Evolutionary conservation across 768 basidiomycete species (phyloP).

Genomic region (Tulasnella sp.): DNA sequence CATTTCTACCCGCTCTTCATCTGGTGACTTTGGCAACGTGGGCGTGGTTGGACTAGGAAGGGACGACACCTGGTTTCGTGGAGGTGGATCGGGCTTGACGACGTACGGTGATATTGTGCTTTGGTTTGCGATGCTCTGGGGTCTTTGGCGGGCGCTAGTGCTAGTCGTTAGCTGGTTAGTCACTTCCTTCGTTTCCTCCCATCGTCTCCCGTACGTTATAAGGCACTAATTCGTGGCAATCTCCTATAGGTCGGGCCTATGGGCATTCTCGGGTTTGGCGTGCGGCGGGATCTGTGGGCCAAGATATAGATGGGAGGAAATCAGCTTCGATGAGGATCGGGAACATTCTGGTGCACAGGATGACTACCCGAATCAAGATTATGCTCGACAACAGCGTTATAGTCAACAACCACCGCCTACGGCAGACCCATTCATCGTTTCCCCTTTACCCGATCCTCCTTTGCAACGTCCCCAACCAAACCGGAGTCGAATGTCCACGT

Average conservation of each 20-base stretch:
- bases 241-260: constrained; percentile 58
- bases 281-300: constrained; percentile 81
- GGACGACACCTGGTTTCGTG: constrained; percentile 66
- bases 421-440: neutral
- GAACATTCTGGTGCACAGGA: constrained; percentile 36
- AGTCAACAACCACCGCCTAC: neutral
- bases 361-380: neutral
- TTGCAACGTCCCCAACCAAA: neutral
- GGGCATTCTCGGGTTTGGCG: constrained; percentile 64
- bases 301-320: constrained; percentile 75
- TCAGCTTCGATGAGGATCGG: constrained; percentile 21
- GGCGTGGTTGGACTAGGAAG: constrained; percentile 41
- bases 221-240: no score
- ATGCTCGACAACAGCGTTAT: neutral
- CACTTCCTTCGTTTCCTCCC: no score
- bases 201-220: no score
- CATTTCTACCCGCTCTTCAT: constrained; percentile 47
- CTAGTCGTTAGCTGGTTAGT: constrained; percentile 61
- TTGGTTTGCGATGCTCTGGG: constrained; percentile 71
- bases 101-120: constrained; percentile 69
- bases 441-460: constrained; percentile 3
- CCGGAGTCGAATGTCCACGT: neutral
- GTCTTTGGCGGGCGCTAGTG: constrained; percentile 61
- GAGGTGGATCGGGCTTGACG: constrained; percentile 53
- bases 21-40: constrained; percentile 37